A percentile compares a stretch with the other conserved stretches of the same genome.
Evolutionary conservation across 129 eudicot genomes (phyloP).

Genomic region (Dittrichia graveolens): DNA sequence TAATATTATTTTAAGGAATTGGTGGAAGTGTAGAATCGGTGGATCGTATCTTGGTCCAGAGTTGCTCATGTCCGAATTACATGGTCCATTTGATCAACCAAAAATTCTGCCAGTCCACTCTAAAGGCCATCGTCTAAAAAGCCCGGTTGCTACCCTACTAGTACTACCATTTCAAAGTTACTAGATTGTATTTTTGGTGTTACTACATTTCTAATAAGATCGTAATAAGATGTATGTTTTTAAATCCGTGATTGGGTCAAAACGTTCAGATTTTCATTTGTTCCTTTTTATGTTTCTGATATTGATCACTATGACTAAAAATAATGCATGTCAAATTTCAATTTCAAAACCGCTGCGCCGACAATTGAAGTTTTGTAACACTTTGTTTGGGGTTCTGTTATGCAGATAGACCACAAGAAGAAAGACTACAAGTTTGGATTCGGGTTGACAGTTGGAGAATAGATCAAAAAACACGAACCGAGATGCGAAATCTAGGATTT

Average conservation of each 20-base stretch:
- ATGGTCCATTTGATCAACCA: background rate
- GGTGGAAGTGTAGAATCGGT: too few species aligned
- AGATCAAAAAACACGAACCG: constrained; percentile 21
- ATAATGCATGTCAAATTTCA: background rate
- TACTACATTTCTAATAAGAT: too few species aligned
- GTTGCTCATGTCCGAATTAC: background rate
- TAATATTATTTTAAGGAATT: too few species aligned
- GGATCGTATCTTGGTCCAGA: too few species aligned
- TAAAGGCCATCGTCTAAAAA: too few species aligned
- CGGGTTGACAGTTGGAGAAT: constrained; percentile 94
- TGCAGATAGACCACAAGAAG: constrained; percentile 88
- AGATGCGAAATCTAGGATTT: constrained; percentile 20
- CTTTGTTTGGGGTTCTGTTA: constrained; percentile 10
- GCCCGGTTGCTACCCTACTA: too few species aligned
- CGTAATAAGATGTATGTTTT: too few species aligned
- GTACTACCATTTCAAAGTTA: too few species aligned
- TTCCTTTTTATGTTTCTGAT: background rate
- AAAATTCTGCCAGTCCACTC: too few species aligned
- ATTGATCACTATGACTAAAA: background rate
- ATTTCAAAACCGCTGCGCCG: background rate
- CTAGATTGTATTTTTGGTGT: too few species aligned
- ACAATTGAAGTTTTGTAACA: background rate
- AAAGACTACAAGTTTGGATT: constrained; percentile 97
- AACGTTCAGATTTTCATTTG: background rate
- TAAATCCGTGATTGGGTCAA: too few species aligned